Evolutionary conservation across 495 filamentous ascomycete genomes (phyloP), one percentile per base, ranked within the genome.

Genomic region (Aspergillus homomorphus): DNA sequence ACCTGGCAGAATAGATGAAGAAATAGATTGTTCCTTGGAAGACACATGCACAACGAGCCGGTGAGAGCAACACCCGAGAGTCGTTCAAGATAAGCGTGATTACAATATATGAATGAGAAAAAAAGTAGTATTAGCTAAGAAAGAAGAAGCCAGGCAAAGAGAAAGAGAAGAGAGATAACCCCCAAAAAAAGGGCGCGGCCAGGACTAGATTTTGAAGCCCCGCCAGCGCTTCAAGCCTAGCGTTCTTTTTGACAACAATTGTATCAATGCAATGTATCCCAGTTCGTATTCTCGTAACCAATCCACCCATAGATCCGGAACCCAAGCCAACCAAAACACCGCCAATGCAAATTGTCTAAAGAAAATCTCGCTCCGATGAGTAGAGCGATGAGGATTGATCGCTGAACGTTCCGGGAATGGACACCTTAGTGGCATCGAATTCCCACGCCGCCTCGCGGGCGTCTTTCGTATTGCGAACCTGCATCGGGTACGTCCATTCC

Each of bases 371-470:
- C 30, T 51, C 48, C 7, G 48, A 51, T 7, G 48, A 51, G 28
- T 51, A 51, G 23, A 51, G 48, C 1, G 48, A 51, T 19, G 48
- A 51, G 5, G 48, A 18, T 19, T 24, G 16, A 7, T 51, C 48
- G 24, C 22, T 28, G 28, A 38, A 53, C 12, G 48, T 16, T 8
- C 48, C 48, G 0, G 48, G 48, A 8, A 51, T 26, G 15, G 21
- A n/a, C 8, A 51, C 22, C 48, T 33, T 33, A 10, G 48, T 51
- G 23, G 75, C 75, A 44, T 78, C 75, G 45, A 73, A 76, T 28
- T 68, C 70, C 71, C 73, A 78, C 16, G 73, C 75, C 3, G 69
- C 69, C 53, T 67, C 66, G 16, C 75, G 64, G 15, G 63, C 59
- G n/a, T 68, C 65, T 14, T 60, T 61, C 18, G 62, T 54, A 43